These are phyloP conservation scores for Scedosporium aurantiacum DNA, from an alignment of 2,329 filamentous ascomycete species.

Conservation along the genomic window DNA sequence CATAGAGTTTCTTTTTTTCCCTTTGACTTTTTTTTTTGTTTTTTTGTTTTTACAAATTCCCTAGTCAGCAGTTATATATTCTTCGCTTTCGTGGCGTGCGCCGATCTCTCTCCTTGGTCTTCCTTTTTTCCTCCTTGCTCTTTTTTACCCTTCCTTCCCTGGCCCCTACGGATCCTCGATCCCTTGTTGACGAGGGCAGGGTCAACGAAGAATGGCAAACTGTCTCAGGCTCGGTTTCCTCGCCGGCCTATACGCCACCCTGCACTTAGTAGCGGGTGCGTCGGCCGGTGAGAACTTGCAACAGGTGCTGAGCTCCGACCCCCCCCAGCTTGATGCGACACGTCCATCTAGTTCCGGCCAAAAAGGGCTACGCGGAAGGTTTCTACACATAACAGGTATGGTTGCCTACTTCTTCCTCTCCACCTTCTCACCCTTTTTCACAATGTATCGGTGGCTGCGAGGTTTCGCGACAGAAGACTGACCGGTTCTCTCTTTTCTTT, in stretches of 20 bases:
- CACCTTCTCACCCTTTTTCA: constrained; percentile 1
- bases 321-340: neutral
- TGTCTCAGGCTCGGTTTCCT: neutral
- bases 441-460: neutral
- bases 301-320: neutral
- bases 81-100: too few species aligned
- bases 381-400: constrained; percentile 81
- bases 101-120: neutral
- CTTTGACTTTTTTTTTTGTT: neutral
- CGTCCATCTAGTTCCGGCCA: constrained; percentile 11
- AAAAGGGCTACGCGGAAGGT: constrained; percentile 56
- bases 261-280: neutral
- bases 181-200: neutral
- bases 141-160: neutral
- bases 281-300: neutral
- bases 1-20: neutral
- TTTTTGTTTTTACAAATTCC: neutral
- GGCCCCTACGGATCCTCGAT: neutral
- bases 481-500: neutral
- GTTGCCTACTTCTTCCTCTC: constrained; percentile 15
- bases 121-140: neutral
- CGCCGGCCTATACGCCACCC: neutral
- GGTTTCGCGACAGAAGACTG: neutral
- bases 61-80: neutral
- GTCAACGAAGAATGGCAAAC: neutral